These are phyloP conservation scores for Helichrysum umbraculigerum DNA, from an alignment of 129 eudicot genomes.

Conservation along the genomic window DNA sequence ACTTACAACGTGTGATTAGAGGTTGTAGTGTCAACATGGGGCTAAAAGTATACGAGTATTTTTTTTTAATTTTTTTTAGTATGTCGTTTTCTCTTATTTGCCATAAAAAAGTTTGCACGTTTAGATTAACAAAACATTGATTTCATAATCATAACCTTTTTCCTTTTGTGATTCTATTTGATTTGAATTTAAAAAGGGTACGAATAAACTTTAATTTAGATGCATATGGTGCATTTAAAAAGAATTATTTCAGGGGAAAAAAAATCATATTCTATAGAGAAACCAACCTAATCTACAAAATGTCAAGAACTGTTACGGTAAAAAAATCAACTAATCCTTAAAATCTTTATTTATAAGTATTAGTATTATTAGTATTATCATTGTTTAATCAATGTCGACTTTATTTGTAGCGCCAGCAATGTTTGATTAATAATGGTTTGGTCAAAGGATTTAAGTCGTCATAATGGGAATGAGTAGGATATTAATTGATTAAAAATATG, in stretches of 20 bases:
- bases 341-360: too few species aligned
- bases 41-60: too few species aligned
- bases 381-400: conserved; percentile 9
- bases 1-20: too few species aligned
- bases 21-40: too few species aligned
- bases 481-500: background rate
- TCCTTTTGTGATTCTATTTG: too few species aligned
- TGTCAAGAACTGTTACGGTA: conserved; percentile 27
- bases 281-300: conserved; percentile 20
- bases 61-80: too few species aligned
- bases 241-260: background rate
- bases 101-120: too few species aligned
- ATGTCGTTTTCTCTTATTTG: too few species aligned
- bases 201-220: conserved; percentile 18
- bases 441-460: conserved; percentile 38
- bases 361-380: too few species aligned
- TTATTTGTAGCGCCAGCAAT: conserved; percentile 22
- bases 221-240: conserved; percentile 14
- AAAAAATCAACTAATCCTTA: conserved; percentile 19
- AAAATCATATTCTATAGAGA: background rate
- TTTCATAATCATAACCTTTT: too few species aligned
- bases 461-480: conserved; percentile 24
- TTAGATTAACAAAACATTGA: too few species aligned
- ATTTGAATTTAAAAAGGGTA: background rate
- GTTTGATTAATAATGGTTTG: conserved; percentile 2